Percentiles rank a stretch among this genome's conserved stretches.
Evolutionary conservation across 208 protist genomes (phyloP).

Genomic region (Sergeia podlipaevii): DNA sequence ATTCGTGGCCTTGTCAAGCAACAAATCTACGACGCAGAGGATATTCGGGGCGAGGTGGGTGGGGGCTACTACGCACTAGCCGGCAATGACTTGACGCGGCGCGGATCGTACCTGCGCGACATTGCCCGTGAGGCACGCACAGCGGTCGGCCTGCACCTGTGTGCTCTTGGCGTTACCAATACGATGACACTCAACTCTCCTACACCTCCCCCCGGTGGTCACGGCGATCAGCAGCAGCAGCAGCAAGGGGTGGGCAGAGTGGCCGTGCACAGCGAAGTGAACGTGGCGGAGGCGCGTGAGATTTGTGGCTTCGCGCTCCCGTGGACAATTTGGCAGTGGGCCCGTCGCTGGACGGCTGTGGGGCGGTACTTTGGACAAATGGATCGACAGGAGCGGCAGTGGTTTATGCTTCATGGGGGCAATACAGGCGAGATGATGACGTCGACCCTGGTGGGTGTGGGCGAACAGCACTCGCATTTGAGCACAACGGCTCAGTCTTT

Average conservation of each 20-base stretch:
- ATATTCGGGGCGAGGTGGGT: slow-evolving; percentile 54
- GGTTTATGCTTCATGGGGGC: slow-evolving; percentile 1
- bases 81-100: slow-evolving; percentile 13
- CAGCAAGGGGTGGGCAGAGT: neutral
- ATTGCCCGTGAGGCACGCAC: slow-evolving; percentile 42
- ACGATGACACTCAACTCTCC: neutral
- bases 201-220: slow-evolving; percentile 1
- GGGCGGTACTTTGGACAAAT: slow-evolving; percentile 7
- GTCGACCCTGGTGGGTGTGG: neutral
- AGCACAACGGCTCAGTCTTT: neutral
- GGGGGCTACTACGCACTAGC: slow-evolving; percentile 27
- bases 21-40: slow-evolving; percentile 86
- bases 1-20: slow-evolving; percentile 61
- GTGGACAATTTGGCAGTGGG: slow-evolving; percentile 90
- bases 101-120: slow-evolving; percentile 33
- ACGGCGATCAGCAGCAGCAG: neutral
- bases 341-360: slow-evolving; percentile 58
- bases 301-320: slow-evolving; percentile 43
- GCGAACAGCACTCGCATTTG: neutral
- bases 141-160: slow-evolving; percentile 37
- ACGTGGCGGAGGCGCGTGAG: slow-evolving; percentile 42
- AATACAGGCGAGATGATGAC: slow-evolving; percentile 5
- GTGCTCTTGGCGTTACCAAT: neutral
- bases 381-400: slow-evolving; percentile 7
- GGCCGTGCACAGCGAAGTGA: slow-evolving; percentile 24